Percentiles rank a stretch among this genome's conserved stretches.
These are phyloP conservation scores for Xylariaceae sp. DNA, from an alignment of 2,329 filamentous ascomycete genomes.

Conservation along the genomic window DNA sequence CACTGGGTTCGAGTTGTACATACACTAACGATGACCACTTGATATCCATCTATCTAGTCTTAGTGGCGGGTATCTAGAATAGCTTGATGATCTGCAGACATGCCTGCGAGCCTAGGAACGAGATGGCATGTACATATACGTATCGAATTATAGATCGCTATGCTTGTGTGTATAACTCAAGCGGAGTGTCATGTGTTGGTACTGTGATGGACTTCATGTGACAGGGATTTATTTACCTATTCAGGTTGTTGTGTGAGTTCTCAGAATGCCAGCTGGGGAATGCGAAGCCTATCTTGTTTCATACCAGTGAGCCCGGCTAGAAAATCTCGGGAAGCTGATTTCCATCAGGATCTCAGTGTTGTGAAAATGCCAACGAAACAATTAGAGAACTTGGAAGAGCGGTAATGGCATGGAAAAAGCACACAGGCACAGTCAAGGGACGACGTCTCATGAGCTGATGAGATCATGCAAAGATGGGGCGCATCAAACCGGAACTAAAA, in stretches of 20 bases:
- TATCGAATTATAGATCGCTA: no score
- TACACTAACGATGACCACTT: constrained; percentile 20
- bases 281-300: background rate
- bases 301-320: background rate
- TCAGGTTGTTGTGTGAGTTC: background rate
- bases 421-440: constrained; percentile 22
- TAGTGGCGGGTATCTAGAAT: constrained; percentile 10
- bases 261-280: background rate
- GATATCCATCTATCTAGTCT: constrained; percentile 11
- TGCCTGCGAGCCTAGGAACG: background rate
- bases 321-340: background rate
- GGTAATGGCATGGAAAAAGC: background rate
- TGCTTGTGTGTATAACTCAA: no score
- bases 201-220: constrained; percentile 26
- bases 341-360: constrained; percentile 3
- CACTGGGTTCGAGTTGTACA: constrained; percentile 15
- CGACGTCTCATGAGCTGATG: constrained; percentile 23
- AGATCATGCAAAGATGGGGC: constrained; percentile 7
- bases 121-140: background rate
- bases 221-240: constrained; percentile 6
- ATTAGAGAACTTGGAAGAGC: constrained; percentile 1
- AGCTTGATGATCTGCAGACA: constrained; percentile 12
- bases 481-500: constrained; percentile 17
- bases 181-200: constrained; percentile 21
- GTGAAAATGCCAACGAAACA: constrained; percentile 2